Percentiles rank a stretch among this genome's conserved stretches.
phyloP scores from a whole-genome alignment of 73 alveolate genomes.

The Urostyla sp. region DNA sequence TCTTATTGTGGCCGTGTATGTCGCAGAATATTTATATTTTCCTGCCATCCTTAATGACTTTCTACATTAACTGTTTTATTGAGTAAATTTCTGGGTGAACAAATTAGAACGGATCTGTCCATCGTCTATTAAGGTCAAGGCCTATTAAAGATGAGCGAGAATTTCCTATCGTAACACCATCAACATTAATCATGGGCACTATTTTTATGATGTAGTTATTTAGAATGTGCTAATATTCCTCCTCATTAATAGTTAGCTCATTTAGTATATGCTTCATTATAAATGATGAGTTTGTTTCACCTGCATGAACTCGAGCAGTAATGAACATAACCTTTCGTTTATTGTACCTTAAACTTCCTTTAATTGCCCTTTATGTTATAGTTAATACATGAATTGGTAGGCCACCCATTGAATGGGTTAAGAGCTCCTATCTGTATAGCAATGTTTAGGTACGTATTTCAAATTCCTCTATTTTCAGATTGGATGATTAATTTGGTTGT shows the following conservation, averaged over 20 bases:
- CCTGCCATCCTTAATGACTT: slow-evolving; percentile 56
- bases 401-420: slow-evolving; percentile 37
- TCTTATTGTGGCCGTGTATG: slow-evolving; percentile 83
- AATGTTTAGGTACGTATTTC: slow-evolving; percentile 14
- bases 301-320: slow-evolving; percentile 85
- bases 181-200: slow-evolving; percentile 83
- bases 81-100: slow-evolving; percentile 85
- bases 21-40: slow-evolving; percentile 73
- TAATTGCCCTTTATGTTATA: neutral
- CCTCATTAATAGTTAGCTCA: slow-evolving; percentile 8
- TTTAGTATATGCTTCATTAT: slow-evolving; percentile 73
- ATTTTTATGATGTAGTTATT: slow-evolving; percentile 65
- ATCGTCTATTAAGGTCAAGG: slow-evolving; percentile 80
- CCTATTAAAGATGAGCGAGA: slow-evolving; percentile 79
- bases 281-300: slow-evolving; percentile 79
- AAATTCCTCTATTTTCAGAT: slow-evolving; percentile 2
- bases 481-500: neutral
- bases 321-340: slow-evolving; percentile 75
- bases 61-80: slow-evolving; percentile 70
- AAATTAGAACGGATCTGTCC: slow-evolving; percentile 81
- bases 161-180: slow-evolving; percentile 84
- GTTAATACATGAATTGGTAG: slow-evolving; percentile 19
- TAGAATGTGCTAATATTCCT: slow-evolving; percentile 24
- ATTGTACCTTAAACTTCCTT: slow-evolving; percentile 9
- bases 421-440: slow-evolving; percentile 23